Conservation (phyloP, 495 filamentous ascomycete genomes). For the Glarea lozoyensis region DNA sequence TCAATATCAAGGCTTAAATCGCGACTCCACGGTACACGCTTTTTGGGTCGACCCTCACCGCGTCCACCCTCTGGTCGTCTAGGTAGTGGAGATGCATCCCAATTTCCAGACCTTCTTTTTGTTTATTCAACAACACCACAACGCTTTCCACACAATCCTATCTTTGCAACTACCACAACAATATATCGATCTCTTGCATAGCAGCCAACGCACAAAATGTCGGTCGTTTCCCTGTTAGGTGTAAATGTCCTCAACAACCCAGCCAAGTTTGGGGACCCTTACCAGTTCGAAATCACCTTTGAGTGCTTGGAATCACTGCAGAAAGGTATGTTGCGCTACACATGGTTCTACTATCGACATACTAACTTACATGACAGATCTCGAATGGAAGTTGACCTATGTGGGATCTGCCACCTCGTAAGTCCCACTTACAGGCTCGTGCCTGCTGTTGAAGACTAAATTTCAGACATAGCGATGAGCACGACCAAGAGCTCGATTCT, state of each 20-base stretch:
- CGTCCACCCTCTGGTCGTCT: too few species aligned
- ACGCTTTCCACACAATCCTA: too few species aligned
- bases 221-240: slow-evolving; percentile 89
- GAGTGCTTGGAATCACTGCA: slow-evolving; percentile 90
- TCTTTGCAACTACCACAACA: background rate
- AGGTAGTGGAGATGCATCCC: too few species aligned
- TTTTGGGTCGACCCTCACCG: too few species aligned
- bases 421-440: slow-evolving; percentile 23
- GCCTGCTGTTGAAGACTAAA: slow-evolving; percentile 7
- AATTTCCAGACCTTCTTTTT: too few species aligned
- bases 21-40: too few species aligned
- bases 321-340: slow-evolving; percentile 72
- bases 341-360: too few species aligned
- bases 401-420: slow-evolving; percentile 96
- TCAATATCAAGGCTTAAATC: too few species aligned
- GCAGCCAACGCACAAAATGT: slow-evolving; percentile 55
- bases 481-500: slow-evolving; percentile 96
- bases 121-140: background rate
- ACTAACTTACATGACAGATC: too few species aligned
- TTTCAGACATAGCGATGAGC: slow-evolving; percentile 58
- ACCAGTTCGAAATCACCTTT: slow-evolving; percentile 97
- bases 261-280: slow-evolving; percentile 77
- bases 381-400: slow-evolving; percentile 99
- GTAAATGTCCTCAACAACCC: slow-evolving; percentile 96
- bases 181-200: background rate